Evolutionary conservation across 1,284 basidiomycete species (phyloP), one percentile per base, ranked within the genome.

Genomic region (Ceratobasidium sp.): DNA sequence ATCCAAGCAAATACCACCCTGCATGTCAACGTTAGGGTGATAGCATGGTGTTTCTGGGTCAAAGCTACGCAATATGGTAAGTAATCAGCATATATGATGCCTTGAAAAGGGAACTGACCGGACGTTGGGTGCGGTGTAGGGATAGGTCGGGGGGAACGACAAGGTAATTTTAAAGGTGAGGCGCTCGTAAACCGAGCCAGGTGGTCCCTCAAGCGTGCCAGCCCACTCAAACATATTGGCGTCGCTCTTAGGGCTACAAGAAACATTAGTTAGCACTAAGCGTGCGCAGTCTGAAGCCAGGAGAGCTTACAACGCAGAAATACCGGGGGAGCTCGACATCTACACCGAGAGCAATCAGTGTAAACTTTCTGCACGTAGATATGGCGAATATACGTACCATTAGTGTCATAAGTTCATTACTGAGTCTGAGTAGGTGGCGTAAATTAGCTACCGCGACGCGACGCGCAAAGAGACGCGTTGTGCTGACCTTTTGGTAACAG

Each of bases 321-420:
- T 93, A 76, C 93, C 93, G 74, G 93, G 91, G 14, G 92, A 93
- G 59, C 91, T 89, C 73, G 93, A 92, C 93, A 94, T 94, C 93
- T 94, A 50, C n/a, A 41, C 1, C 27, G 31, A 54, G 33, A 24
- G 29, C 9, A 15, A 51, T n/a, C 22, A 17, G 14, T 11, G 36
- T 33, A 53, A 64, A 27, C 27, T 50, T 75, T 1, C 73, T 50
- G 57, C 22, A 45, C 3, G 50, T 60, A 56, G 63, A 41, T 22
- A 5, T 17, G 8, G 2, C 11, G 45, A 48, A 2, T 47, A 56
- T 27, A 81, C 90, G 78, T 77, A 93, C 93, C 93, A 94, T 93
- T 64, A 94, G 85, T 44, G 90, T 90, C 93, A 94, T 94, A 22
- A 94, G 87, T 83, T 94, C 93, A 80, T 86, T 94, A 78, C 89